Percentiles rank a stretch among this genome's conserved stretches.
phyloP scores from a whole-genome alignment of 345 rosid genomes.

The Eucalyptus regnans region DNA sequence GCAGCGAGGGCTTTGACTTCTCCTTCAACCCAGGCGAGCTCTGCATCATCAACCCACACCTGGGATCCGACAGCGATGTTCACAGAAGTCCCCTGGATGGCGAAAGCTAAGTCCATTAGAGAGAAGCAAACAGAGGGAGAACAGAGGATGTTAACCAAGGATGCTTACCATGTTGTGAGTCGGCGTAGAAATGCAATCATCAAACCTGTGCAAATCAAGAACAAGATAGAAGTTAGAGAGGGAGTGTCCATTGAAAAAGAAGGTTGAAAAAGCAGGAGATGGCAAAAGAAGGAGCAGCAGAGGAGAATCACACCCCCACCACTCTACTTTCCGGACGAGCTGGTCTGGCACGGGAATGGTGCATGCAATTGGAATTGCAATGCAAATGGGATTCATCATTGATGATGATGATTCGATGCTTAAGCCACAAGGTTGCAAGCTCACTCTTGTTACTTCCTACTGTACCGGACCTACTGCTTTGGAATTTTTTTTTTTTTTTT shows the following conservation, averaged over 20 bases:
- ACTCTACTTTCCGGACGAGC: neutral
- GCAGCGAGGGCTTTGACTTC: slow-evolving; percentile 66
- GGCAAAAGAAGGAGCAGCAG: neutral
- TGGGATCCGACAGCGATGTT: slow-evolving; percentile 92
- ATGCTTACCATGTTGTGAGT: neutral
- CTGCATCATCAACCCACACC: slow-evolving; percentile 91
- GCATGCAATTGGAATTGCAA: neutral
- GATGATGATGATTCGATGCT: neutral
- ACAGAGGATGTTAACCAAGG: neutral
- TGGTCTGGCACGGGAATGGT: neutral
- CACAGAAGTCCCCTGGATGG: slow-evolving; percentile 5
- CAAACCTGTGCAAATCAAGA: neutral
- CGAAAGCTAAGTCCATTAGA: neutral
- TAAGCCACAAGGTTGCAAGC: neutral
- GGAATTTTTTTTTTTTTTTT: too few species aligned
- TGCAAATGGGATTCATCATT: neutral
- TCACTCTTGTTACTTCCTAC: neutral
- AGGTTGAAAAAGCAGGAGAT: neutral
- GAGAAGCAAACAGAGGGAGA: neutral
- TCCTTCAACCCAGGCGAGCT: slow-evolving; percentile 85
- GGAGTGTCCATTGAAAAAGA: neutral
- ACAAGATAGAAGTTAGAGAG: neutral
- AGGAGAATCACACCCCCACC: neutral
- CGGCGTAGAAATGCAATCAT: neutral
- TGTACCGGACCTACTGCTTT: neutral